Evolutionary conservation across 495 filamentous ascomycete species (phyloP).

Genomic region (Hypoxylon trugodes): DNA sequence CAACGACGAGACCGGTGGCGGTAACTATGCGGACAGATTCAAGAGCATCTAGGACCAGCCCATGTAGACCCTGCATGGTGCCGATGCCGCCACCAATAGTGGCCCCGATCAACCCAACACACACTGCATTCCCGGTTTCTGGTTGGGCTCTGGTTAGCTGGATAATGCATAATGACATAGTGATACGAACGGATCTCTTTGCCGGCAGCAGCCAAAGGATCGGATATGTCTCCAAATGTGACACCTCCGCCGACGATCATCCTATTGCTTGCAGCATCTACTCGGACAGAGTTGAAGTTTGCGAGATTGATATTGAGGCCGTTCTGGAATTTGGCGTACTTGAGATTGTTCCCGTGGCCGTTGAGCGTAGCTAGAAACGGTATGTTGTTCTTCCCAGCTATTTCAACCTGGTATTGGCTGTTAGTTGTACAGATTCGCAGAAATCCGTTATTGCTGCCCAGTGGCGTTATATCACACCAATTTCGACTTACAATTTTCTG

Average conservation of each 20-base stretch:
- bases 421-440: too few species aligned
- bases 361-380: neutral
- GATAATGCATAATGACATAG: too few species aligned
- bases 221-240: too few species aligned
- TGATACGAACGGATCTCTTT: too few species aligned
- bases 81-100: conserved; percentile 55
- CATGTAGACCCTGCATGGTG: conserved; percentile 43
- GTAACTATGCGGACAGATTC: conserved; percentile 44
- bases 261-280: neutral
- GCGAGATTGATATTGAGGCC: neutral
- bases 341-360: neutral
- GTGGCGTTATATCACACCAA: too few species aligned
- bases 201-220: too few species aligned
- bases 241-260: neutral
- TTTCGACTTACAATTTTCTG: neutral
- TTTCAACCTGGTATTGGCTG: too few species aligned
- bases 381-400: neutral
- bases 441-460: too few species aligned
- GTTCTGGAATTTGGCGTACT: neutral
- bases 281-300: neutral
- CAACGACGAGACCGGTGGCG: conserved; percentile 43
- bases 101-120: conserved; percentile 46
- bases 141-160: too few species aligned
- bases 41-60: conserved; percentile 47
- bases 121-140: conserved; percentile 42